These are phyloP conservation scores for Paramecium biaurelia DNA, from an alignment of 73 alveolate species.

Conservation along the genomic window DNA sequence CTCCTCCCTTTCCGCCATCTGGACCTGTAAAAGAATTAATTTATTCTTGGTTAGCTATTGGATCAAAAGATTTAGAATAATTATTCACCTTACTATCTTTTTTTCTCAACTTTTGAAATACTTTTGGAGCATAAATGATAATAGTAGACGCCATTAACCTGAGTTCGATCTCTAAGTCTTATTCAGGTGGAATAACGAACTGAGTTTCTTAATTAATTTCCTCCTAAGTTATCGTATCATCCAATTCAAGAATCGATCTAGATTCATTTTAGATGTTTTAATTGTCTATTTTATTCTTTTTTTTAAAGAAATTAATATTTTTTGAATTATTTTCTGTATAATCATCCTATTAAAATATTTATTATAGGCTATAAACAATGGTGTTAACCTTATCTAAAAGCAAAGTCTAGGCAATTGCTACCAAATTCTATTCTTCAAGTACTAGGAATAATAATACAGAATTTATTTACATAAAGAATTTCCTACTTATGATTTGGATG, in stretches of 20 bases:
- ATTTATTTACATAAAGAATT: neutral
- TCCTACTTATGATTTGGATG: neutral
- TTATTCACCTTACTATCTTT: neutral
- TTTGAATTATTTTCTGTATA: neutral
- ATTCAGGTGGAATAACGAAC: neutral
- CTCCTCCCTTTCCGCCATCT: conserved; percentile 44
- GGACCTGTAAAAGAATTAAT: neutral
- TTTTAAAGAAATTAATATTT: neutral
- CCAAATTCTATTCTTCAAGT: neutral
- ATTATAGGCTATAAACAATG: neutral
- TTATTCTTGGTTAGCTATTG: neutral
- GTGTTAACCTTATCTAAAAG: neutral
- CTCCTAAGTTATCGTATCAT: neutral
- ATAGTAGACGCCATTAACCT: neutral
- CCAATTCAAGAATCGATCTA: neutral
- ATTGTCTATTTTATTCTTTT: neutral
- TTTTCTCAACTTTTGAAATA: neutral
- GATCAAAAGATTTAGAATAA: neutral
- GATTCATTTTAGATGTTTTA: neutral
- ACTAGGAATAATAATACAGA: neutral
- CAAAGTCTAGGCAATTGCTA: neutral
- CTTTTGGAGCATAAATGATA: neutral
- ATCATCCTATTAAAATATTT: neutral
- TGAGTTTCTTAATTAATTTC: neutral
- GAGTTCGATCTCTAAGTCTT: neutral